Evolutionary conservation across 2,329 filamentous ascomycete genomes (phyloP), one percentile per base, ranked within the genome.

Genomic region (Thielaviopsis euricoi): DNA sequence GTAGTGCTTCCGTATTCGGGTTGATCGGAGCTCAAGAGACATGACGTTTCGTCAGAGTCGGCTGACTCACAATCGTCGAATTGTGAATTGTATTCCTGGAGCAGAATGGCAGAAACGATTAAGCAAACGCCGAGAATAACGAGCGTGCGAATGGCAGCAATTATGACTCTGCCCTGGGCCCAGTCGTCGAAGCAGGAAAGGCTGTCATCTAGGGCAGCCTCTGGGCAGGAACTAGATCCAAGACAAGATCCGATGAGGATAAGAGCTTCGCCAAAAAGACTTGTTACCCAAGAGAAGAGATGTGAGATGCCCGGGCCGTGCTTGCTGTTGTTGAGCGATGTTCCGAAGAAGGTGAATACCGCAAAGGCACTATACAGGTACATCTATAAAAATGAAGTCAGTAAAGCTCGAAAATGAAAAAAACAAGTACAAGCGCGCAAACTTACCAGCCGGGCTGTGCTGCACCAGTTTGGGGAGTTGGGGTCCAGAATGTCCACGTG

Each of bases 251-350:
- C 78, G 53, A 78, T 76, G 61, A 93, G 76, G 43, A 97, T 81
- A 54, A 83, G 72, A 23, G 85, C 64, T 69, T 98, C 93, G 61
- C 89, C 77, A 25, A 80, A 69, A n/a, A 89, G 68, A 25, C 84
- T 84, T 50, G 89, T 71, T 49, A 77, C 68, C 93, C 93, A 98
- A 64, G 88, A 83, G 52, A 85, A 71, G 58, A 91, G 79, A 70
- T 96, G 89, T 56, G 87, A 83, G 52, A 83, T 74, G 54, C 85
- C 90, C 0, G 93, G 93, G 13, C 87, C 87, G 37, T 57, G 55
- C 23, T 50, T 49, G 29, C 52, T 54, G 15, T 10, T 40, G 43
- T 57, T 53, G 12, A 60, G 50, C 21, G 51, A 53, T 9, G 53
- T 22, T 54, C 58, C 58, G 46, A 60, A 60, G 25, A 57, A 60